Evolutionary conservation across 2,329 filamentous ascomycete genomes (phyloP).

Genomic region (Penicillium verrucosum): DNA sequence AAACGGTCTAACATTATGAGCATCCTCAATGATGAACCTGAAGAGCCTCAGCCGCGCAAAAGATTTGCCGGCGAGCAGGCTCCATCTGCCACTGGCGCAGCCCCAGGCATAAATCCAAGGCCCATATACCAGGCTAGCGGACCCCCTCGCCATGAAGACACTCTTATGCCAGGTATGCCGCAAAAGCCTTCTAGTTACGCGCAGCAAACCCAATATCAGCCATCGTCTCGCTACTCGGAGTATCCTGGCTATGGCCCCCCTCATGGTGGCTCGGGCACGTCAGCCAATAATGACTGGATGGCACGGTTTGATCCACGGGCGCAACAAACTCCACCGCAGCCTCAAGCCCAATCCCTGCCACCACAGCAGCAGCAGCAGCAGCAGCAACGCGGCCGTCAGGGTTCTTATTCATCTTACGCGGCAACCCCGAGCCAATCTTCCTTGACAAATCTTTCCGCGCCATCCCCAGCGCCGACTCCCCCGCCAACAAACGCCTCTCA

Average conservation of each 20-base stretch:
- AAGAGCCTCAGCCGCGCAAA: slow-evolving; percentile 47
- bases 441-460: slow-evolving; percentile 28
- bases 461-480: slow-evolving; percentile 37
- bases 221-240: slow-evolving; percentile 34
- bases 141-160: slow-evolving; percentile 27
- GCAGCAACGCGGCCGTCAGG: slow-evolving; percentile 27
- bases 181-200: slow-evolving; percentile 29
- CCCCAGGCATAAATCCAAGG: slow-evolving; percentile 24
- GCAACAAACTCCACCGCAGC: slow-evolving; percentile 26
- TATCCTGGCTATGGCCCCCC: slow-evolving; percentile 32
- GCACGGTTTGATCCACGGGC: slow-evolving; percentile 42
- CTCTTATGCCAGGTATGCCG: slow-evolving; percentile 18
- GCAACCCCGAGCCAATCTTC: slow-evolving; percentile 25
- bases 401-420: slow-evolving; percentile 31
- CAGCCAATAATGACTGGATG: slow-evolving; percentile 42
- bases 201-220: slow-evolving; percentile 28
- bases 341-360: slow-evolving; percentile 22
- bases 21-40: slow-evolving; percentile 49
- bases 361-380: slow-evolving; percentile 20
- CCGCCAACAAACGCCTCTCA: slow-evolving; percentile 30
- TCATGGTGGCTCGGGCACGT: slow-evolving; percentile 24
- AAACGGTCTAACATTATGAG: slow-evolving; percentile 52
- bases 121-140: slow-evolving; percentile 29
- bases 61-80: slow-evolving; percentile 42
- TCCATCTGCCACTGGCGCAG: slow-evolving; percentile 18